These are phyloP conservation scores for Cornus controversa DNA, from an alignment of 148 eudicot genomes.

Conservation along the genomic window DNA sequence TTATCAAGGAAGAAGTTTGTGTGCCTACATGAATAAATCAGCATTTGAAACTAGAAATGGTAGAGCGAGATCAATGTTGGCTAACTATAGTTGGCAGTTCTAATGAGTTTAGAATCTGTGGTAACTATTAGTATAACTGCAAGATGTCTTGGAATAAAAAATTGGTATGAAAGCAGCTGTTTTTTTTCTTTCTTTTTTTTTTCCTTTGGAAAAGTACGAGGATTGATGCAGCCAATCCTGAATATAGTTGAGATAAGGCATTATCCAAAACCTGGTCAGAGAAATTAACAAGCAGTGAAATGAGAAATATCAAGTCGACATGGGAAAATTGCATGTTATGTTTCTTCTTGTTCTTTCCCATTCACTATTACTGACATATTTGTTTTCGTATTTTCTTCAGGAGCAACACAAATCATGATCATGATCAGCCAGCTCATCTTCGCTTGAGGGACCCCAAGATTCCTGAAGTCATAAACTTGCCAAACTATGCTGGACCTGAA, in stretches of 20 bases:
- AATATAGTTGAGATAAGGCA: not conserved
- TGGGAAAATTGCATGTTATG: not conserved
- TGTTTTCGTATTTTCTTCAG: constrained; percentile 29
- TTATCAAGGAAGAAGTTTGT: not conserved
- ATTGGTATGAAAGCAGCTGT: too few species aligned
- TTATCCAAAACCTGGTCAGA: not conserved
- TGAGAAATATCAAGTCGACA: not conserved
- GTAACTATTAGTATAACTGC: not conserved
- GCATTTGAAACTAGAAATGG: not conserved
- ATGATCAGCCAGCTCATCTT: constrained; percentile 97
- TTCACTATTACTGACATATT: not conserved
- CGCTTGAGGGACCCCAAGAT: constrained; percentile 65
- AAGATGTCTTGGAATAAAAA: not conserved
- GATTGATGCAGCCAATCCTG: not conserved
- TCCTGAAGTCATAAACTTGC: constrained; percentile 66
- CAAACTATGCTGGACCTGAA: constrained; percentile 85
- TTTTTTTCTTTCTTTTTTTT: too few species aligned
- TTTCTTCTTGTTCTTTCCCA: not conserved
- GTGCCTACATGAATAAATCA: too few species aligned
- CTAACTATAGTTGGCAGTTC: not conserved
- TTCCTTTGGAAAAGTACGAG: not conserved
- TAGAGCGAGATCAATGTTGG: not conserved
- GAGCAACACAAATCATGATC: constrained; percentile 98
- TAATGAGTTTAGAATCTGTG: not conserved
- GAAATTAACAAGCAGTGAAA: not conserved